A percentile compares a stretch with the other conserved stretches of the same genome.
Evolutionary conservation across 1,284 basidiomycete species (phyloP).

Genomic region (Tilletia walkeri): DNA sequence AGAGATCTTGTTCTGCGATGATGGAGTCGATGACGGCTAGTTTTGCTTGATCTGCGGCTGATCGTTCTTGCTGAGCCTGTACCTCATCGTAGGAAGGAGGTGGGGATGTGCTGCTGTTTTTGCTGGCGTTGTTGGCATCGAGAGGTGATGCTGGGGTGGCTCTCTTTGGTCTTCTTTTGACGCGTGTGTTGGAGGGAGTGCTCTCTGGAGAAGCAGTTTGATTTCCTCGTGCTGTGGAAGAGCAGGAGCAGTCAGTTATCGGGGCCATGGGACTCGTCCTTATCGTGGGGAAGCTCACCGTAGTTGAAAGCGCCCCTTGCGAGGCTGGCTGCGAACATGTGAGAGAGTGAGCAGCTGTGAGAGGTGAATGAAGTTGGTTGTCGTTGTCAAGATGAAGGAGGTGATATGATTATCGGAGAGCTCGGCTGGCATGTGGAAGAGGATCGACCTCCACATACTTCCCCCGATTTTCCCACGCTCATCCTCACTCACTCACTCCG

Average conservation of each 20-base stretch:
- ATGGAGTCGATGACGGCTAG: conserved; percentile 37
- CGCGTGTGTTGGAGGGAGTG: conserved; percentile 16
- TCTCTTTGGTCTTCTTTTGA: conserved; percentile 9
- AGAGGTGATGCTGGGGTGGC: neutral
- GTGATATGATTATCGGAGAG: no score
- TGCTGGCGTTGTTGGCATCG: neutral
- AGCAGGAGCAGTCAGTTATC: neutral
- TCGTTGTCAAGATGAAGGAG: neutral
- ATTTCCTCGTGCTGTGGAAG: conserved; percentile 4
- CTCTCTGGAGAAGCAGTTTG: neutral
- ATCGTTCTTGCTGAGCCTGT: conserved; percentile 10
- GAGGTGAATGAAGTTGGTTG: neutral
- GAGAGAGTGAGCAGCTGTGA: neutral
- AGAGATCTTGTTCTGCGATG: conserved; percentile 62
- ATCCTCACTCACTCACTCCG: no score
- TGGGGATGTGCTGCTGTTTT: neutral
- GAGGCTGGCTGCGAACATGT: conserved; percentile 16
- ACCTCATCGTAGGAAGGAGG: conserved; percentile 18
- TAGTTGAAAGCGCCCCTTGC: conserved; percentile 15
- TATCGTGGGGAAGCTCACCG: neutral
- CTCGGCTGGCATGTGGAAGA: conserved; percentile 6
- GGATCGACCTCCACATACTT: neutral
- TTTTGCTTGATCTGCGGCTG: conserved; percentile 21
- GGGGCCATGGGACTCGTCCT: neutral
- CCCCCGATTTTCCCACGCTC: no score